Conservation (phyloP, 2,329 filamentous ascomycete species). For the Sodiomyces alkalinus region DNA sequence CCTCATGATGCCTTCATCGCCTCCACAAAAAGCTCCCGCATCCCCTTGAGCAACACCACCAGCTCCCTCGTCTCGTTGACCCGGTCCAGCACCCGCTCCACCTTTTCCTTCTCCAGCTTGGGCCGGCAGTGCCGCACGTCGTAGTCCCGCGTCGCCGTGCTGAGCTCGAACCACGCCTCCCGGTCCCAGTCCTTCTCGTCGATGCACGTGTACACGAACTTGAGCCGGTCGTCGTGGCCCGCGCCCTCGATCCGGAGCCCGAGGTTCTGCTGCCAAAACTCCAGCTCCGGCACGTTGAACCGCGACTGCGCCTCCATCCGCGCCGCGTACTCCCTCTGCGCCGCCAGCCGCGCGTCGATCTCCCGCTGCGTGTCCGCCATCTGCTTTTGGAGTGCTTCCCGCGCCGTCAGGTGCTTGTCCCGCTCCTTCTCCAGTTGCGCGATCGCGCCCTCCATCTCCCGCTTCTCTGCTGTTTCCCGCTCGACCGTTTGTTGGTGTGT, state of each 20-base stretch:
- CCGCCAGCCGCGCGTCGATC: slow-evolving; percentile 55
- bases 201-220: slow-evolving; percentile 79
- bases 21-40: slow-evolving; percentile 65
- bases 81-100: slow-evolving; percentile 61
- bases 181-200: slow-evolving; percentile 76
- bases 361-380: slow-evolving; percentile 53
- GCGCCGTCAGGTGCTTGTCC: slow-evolving; percentile 40
- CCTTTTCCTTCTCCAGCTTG: slow-evolving; percentile 63
- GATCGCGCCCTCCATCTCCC: slow-evolving; percentile 56
- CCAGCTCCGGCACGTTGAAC: slow-evolving; percentile 83
- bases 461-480: slow-evolving; percentile 62
- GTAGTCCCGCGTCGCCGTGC: slow-evolving; percentile 69
- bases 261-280: slow-evolving; percentile 89
- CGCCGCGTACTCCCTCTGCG: slow-evolving; percentile 55
- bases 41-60: slow-evolving; percentile 59
- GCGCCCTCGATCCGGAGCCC: slow-evolving; percentile 83
- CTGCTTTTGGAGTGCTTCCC: slow-evolving; percentile 42
- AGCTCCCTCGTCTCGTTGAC: slow-evolving; percentile 72
- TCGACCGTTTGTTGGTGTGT: slow-evolving; percentile 59
- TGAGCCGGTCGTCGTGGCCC: slow-evolving; percentile 68
- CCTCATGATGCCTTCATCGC: slow-evolving; percentile 35
- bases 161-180: slow-evolving; percentile 88
- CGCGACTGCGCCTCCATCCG: slow-evolving; percentile 71
- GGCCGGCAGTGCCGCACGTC: slow-evolving; percentile 69
- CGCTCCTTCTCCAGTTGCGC: slow-evolving; percentile 41